Base-by-base conservation (phyloP, 148 eudicot species). In the Rhododendron vialii region DNA sequence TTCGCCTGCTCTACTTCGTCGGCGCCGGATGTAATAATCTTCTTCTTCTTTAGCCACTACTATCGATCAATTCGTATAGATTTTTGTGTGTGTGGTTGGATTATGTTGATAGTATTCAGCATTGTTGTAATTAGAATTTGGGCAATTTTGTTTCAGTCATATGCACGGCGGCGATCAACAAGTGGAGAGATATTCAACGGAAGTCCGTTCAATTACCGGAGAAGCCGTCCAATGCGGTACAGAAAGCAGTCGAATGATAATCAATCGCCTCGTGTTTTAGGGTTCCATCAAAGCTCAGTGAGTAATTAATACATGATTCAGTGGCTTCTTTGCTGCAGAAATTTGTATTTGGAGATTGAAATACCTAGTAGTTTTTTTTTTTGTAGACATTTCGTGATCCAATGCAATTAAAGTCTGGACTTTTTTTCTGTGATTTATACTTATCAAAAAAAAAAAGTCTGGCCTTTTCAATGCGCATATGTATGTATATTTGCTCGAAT, bases 11-110 rank as follows among this genome's bases (percentile, higher is more conserved):
- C 48, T 89, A 88, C 85, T 93, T 93, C 87, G 91, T 85, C 61
- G 93, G 91, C 79, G 93, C 95, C 88, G 95, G 92, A 87, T 85
- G 95, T 92, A 89, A n/a, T 79, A 47, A 5, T 81, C 28, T 12
- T 20, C 63, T 33, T 14, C 41, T 3, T 7, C 26, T 10, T 35
- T 0, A 36, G 38, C 38, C 38, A 0, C 38, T 36, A 36, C 13
- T 1, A 26, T 4, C 26, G 28, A 12, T 51, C 26, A 50, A 53
- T 73, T 5, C 38, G 17, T 5, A 33, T 35, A 22, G 67, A 22
- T 61, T 61, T 20, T 15, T 61, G 22, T 77, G 1, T 22, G 50
- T 77, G 7, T 41, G 7, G 15, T 77, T 14, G 13, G 82, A 45
- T 78, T 11, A 47, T 47, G 15, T n/a, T 78, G 1, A 41, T 78